These are phyloP conservation scores for Aquilaria yunnanensis DNA, from an alignment of 345 rosid genomes.

Conservation along the genomic window DNA sequence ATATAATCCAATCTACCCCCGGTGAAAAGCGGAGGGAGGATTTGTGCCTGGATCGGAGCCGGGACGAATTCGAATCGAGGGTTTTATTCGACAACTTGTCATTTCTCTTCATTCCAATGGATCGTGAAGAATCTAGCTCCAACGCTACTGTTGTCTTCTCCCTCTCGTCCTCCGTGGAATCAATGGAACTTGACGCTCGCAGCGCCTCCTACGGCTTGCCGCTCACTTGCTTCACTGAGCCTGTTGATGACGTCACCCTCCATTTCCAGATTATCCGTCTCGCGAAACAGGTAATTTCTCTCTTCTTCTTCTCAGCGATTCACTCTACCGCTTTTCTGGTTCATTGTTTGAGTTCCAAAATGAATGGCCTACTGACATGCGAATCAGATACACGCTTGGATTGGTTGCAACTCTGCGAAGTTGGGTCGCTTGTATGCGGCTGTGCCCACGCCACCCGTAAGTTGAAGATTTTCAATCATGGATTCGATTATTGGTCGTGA, in stretches of 20 bases:
- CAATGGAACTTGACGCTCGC: slow-evolving; percentile 11
- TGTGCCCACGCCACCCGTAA: slow-evolving; percentile 66
- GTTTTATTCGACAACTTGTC: too few relatives aligned
- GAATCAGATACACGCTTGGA: slow-evolving; percentile 71
- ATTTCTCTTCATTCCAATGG: too few relatives aligned
- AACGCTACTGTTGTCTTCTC: too few relatives aligned
- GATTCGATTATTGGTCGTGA: neutral
- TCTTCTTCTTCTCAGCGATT: too few relatives aligned
- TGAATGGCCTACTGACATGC: neutral
- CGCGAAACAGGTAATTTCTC: slow-evolving; percentile 44
- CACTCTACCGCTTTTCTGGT: neutral
- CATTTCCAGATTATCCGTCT: slow-evolving; percentile 74
- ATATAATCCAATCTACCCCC: too few relatives aligned
- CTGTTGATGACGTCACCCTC: slow-evolving; percentile 56
- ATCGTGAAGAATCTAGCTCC: too few relatives aligned
- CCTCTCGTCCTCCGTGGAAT: too few relatives aligned
- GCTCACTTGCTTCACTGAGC: slow-evolving; percentile 59
- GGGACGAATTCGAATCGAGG: too few relatives aligned
- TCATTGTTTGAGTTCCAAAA: neutral
- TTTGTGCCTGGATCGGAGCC: too few relatives aligned
- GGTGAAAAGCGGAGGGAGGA: too few relatives aligned
- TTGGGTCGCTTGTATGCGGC: slow-evolving; percentile 81
- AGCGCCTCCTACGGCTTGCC: slow-evolving; percentile 19
- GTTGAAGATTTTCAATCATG: slow-evolving; percentile 1
- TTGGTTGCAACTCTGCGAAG: slow-evolving; percentile 66